Evolutionary conservation across 1,139 yeast genomes (phyloP).

Genomic region (Suhomyces terraborum): DNA sequence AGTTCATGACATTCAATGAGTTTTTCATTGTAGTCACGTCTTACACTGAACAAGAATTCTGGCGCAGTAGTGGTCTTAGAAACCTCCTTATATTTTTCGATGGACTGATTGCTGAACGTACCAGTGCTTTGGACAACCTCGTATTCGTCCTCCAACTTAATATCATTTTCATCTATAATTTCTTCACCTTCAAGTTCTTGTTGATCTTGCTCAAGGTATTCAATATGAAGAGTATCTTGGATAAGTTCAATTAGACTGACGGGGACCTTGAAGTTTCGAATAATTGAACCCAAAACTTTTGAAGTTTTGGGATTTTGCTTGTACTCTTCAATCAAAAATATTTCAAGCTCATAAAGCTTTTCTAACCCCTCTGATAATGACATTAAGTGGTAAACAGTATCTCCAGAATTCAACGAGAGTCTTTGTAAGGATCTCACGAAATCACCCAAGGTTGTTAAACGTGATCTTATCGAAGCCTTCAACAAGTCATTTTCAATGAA

Average conservation of each 20-base stretch:
- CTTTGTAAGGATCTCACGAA: constrained; percentile 42
- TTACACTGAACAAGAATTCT: constrained; percentile 28
- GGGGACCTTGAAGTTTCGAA: constrained; percentile 34
- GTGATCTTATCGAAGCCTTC: constrained; percentile 29
- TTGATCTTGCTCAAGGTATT: constrained; percentile 10
- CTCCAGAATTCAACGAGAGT: constrained; percentile 40
- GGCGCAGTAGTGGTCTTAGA: constrained; percentile 1
- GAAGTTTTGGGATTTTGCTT: constrained; percentile 14
- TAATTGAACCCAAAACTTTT: constrained; percentile 19
- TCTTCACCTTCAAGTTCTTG: not conserved
- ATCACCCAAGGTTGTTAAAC: constrained; percentile 37
- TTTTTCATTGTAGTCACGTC: constrained; percentile 29
- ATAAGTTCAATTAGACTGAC: constrained; percentile 30
- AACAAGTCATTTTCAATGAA: constrained; percentile 47
- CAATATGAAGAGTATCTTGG: constrained; percentile 28
- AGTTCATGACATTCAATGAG: constrained; percentile 35
- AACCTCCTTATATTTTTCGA: constrained; percentile 24
- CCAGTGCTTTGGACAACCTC: constrained; percentile 12
- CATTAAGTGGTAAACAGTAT: constrained; percentile 33
- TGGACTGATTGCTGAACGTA: constrained; percentile 22
- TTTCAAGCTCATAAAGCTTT: constrained; percentile 28
- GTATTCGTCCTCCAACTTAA: not conserved
- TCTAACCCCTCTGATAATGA: constrained; percentile 37
- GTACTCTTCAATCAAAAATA: constrained; percentile 23
- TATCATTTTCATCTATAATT: not conserved